Evolutionary conservation across 805 yeast genomes (phyloP).

Genomic region (Candida glaebosa): DNA sequence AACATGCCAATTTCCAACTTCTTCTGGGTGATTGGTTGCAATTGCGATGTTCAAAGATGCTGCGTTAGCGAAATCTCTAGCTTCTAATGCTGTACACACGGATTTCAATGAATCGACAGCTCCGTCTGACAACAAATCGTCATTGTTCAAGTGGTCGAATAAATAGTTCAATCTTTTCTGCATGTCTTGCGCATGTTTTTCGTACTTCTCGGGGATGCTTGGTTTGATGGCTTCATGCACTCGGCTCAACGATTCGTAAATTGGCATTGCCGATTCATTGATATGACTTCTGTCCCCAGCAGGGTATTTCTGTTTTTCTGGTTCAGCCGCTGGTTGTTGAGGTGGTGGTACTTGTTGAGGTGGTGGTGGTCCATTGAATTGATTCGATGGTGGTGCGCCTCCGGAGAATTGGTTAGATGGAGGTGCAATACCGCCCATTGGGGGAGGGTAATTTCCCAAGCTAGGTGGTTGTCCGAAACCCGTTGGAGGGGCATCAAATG

Average conservation of each 20-base stretch:
- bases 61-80: constrained; percentile 59
- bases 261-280: constrained; percentile 53
- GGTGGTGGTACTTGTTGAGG: constrained; percentile 26
- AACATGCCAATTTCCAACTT: constrained; percentile 87
- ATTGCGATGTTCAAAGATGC: constrained; percentile 52
- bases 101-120: constrained; percentile 51
- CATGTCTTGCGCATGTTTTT: constrained; percentile 74
- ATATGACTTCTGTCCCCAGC: constrained; percentile 69
- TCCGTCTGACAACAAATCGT: constrained; percentile 58
- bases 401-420: constrained; percentile 8
- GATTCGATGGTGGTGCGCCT: constrained; percentile 17
- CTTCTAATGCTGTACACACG: constrained; percentile 48
- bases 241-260: constrained; percentile 52
- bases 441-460: neutral
- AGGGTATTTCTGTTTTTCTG: constrained; percentile 38
- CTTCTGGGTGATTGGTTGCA: constrained; percentile 60
- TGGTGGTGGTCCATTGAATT: constrained; percentile 19
- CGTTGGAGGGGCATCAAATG: constrained; percentile 7
- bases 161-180: constrained; percentile 76
- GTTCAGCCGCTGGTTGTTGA: constrained; percentile 17
- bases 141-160: constrained; percentile 73
- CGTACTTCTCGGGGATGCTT: constrained; percentile 66
- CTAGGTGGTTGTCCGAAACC: neutral
- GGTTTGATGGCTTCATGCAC: constrained; percentile 66
- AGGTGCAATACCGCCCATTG: constrained; percentile 6